Conservation (phyloP, 2,329 filamentous ascomycete genomes). For the Onygenales sp. region DNA sequence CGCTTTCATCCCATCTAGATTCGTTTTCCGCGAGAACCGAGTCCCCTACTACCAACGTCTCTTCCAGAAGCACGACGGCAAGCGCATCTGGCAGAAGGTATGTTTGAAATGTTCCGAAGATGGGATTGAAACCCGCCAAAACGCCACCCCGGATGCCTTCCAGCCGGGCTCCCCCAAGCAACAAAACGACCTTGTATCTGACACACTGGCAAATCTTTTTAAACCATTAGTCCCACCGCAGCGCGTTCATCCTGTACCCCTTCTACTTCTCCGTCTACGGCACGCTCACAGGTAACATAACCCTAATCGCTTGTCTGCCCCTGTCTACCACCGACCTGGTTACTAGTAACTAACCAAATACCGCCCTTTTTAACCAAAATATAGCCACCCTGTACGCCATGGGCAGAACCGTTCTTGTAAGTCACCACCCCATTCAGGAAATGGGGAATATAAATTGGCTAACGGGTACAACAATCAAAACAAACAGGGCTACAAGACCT, state of each 20-base stretch:
- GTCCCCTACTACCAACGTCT: conserved; percentile 59
- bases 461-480: conserved; percentile 13
- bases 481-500: conserved; percentile 54
- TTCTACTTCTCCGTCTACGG: conserved; percentile 48
- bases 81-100: conserved; percentile 61
- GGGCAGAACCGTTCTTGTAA: conserved; percentile 34
- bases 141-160: too few relatives aligned
- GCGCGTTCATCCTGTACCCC: conserved; percentile 50
- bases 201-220: not conserved
- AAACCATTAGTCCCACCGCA: conserved; percentile 41
- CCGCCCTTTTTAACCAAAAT: conserved; percentile 9
- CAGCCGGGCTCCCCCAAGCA: not conserved
- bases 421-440: conserved; percentile 11
- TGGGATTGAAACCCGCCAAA: not conserved
- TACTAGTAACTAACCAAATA: conserved; percentile 4
- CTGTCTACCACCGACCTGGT: conserved; percentile 3
- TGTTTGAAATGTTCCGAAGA: conserved; percentile 16
- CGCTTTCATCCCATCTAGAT: conserved; percentile 22
- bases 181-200: not conserved
- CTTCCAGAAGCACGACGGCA: conserved; percentile 57
- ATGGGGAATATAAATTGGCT: not conserved
- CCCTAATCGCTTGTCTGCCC: not conserved
- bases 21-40: conserved; percentile 56
- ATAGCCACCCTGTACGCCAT: conserved; percentile 33
- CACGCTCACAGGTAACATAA: conserved; percentile 39